A percentile compares a stretch with the other conserved stretches of the same genome.
Evolutionary conservation across 73 alveolate genomes (phyloP).

Genomic region (Paraurostyla sp.): DNA sequence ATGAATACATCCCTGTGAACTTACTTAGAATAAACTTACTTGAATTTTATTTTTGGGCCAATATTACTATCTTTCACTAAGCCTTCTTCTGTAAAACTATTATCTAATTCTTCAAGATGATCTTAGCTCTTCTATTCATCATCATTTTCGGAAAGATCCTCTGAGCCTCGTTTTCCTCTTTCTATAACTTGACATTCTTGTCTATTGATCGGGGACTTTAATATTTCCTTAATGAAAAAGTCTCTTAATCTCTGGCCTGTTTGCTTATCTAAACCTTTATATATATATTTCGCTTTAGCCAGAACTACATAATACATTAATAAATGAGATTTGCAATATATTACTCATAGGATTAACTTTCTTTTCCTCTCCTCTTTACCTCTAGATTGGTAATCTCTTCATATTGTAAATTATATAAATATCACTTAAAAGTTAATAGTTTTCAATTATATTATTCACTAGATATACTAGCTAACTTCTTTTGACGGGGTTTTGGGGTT

Average conservation of each 20-base stretch:
- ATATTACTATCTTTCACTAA: not conserved
- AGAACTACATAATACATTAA: not conserved
- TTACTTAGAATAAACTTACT: not conserved
- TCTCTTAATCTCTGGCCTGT: no score
- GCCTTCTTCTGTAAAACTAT: not conserved
- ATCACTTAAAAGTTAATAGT: no score
- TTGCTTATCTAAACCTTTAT: not conserved
- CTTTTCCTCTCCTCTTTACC: not conserved
- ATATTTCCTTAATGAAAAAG: no score
- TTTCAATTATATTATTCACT: no score
- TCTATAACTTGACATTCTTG: no score
- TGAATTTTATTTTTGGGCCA: not conserved
- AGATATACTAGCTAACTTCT: no score
- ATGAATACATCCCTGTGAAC: not conserved
- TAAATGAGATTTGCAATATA: not conserved
- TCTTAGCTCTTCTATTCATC: not conserved
- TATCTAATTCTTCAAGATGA: not conserved
- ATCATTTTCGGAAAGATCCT: not conserved
- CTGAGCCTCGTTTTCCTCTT: not conserved
- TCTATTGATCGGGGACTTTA: no score
- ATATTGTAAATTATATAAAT: no score
- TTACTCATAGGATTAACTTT: not conserved
- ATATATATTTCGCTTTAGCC: no score
- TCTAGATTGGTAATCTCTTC: not conserved
- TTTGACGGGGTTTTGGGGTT: no score